Base-by-base conservation (phyloP, 2,329 filamentous ascomycete species). In the Pseudocercospora ulei region DNA sequence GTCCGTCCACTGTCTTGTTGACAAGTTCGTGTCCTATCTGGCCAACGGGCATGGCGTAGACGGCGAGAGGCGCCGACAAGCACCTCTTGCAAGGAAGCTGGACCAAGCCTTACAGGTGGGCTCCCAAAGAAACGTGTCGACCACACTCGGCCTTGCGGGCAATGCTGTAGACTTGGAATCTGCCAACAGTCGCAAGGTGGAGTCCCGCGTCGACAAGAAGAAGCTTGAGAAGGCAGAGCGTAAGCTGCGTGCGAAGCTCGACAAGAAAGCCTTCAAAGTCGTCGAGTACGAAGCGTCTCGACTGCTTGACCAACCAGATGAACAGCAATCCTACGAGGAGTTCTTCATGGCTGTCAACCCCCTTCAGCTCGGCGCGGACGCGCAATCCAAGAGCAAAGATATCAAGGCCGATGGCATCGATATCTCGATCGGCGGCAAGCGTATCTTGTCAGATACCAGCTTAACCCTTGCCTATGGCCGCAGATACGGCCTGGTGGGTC, bases 311-410 rank as follows among this genome's bases (percentile, higher is more conserved):
- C 76, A 84, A 63, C 73, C 84, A 3, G 81, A 88, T 55, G 75
- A 80, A 55, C 70, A 87, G 7, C 80, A 94, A 70, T 92, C 85
- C 25, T 98, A 98, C 61, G 90, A 98, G 65, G 90, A 98, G 62
- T 96, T 98, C 67, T 98, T 93, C 74, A 96, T 98, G 90, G 81
- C 85, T 38, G 90, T 98, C 69, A 98, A 98, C 63, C 90, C 90
- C 45, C 73, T 98, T 47, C 88, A 96, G 60, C 57, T 96, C 44
- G 88, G 86, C 38, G 67, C 71, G 13, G 77, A 78, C 43, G 73
- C 78, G 19, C 52, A 56, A 31, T 62, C 65, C 35, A 98, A 96
- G 78, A 94, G 87, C 64, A 98, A 98, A 71, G 90, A 98, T 60
- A 87, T 98, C 71, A 98, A 96, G 68, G 70, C 98, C 52, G 90